Evolutionary conservation across 305 asterid genomes (phyloP).

Genomic region (Fraxinus greggii): DNA sequence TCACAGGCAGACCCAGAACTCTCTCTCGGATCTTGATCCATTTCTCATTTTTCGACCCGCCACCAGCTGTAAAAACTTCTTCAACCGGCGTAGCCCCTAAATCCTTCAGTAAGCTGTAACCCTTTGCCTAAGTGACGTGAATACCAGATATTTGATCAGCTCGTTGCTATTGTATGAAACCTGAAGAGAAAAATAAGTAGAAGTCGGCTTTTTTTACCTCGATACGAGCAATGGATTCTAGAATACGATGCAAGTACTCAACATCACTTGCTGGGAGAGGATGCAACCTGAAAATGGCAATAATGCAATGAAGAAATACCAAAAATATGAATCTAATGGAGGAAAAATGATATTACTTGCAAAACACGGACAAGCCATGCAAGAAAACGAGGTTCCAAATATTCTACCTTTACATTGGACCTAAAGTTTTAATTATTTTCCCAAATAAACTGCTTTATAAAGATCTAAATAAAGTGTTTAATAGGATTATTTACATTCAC

Average conservation of each 20-base stretch:
- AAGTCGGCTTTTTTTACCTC: slow-evolving; percentile 50
- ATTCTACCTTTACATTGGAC: background rate
- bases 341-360: background rate
- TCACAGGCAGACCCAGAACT: slow-evolving; percentile 72
- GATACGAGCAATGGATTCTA: slow-evolving; percentile 87
- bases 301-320: background rate
- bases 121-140: slow-evolving; percentile 57
- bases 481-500: background rate
- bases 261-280: slow-evolving; percentile 82
- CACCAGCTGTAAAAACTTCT: slow-evolving; percentile 83
- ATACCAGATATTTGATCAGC: slow-evolving; percentile 1
- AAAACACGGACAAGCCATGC: background rate
- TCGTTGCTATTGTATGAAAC: background rate
- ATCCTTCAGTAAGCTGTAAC: slow-evolving; percentile 66
- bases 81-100: slow-evolving; percentile 87
- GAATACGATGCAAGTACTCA: slow-evolving; percentile 77
- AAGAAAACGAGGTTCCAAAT: background rate
- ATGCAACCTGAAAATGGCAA: slow-evolving; percentile 48
- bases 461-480: background rate
- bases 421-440: background rate
- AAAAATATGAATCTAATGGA: background rate
- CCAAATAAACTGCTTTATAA: background rate
- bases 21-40: slow-evolving; percentile 84
- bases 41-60: slow-evolving; percentile 76
- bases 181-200: background rate